A percentile compares a stretch with the other conserved stretches of the same genome.
phyloP scores from a whole-genome alignment of 2,329 filamentous ascomycete species.

The Ceratocystis papillata region DNA sequence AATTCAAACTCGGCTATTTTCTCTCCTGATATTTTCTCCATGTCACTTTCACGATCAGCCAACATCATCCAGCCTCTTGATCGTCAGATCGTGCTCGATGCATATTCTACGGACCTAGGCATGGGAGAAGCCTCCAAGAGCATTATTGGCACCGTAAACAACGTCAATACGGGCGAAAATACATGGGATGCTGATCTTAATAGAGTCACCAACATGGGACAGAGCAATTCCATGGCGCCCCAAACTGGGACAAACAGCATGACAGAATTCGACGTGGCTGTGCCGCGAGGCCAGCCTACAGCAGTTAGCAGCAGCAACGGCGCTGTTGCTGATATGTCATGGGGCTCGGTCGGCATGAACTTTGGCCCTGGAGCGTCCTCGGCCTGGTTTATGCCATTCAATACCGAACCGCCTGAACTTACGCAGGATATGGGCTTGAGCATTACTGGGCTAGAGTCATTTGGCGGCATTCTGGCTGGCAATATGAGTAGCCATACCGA shows the following conservation, averaged over 20 bases:
- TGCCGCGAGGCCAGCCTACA: background rate
- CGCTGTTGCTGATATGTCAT: background rate
- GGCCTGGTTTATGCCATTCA: constrained; percentile 90
- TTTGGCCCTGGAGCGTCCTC: constrained; percentile 43
- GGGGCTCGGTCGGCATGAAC: constrained; percentile 3
- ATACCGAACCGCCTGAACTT: constrained; percentile 65
- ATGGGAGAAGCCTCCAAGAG: constrained; percentile 32
- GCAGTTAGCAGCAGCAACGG: background rate
- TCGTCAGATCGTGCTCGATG: constrained; percentile 63
- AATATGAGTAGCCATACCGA: constrained; percentile 32
- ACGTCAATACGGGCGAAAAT: background rate
- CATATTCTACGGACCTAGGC: constrained; percentile 48
- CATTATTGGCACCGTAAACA: constrained; percentile 31
- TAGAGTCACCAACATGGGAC: background rate
- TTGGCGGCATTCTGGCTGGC: constrained; percentile 40
- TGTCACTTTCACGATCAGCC: constrained; percentile 41
- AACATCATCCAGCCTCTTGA: constrained; percentile 58
- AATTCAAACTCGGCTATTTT: constrained; percentile 34
- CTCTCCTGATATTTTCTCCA: constrained; percentile 43
- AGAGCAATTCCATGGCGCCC: background rate
- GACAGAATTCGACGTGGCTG: background rate
- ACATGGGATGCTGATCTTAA: background rate
- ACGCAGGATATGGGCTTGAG: constrained; percentile 38
- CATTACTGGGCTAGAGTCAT: constrained; percentile 37
- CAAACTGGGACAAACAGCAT: constrained; percentile 4